A percentile compares a stretch with the other conserved stretches of the same genome.
phyloP scores from a whole-genome alignment of 345 rosid genomes.

The Brassica juncea region DNA sequence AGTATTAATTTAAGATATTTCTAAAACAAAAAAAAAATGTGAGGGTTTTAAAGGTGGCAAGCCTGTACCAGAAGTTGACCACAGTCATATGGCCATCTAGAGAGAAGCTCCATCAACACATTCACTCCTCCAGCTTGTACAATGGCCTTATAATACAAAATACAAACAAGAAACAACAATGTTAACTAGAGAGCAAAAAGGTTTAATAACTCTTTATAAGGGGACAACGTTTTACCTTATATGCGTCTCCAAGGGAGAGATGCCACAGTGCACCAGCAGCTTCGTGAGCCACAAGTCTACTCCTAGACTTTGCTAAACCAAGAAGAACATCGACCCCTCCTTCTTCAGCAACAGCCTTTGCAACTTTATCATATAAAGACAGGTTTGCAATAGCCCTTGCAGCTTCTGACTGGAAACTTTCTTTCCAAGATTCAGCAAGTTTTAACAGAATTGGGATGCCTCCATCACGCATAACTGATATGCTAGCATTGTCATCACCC shows the following conservation, averaged over 20 bases:
- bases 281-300: constrained; percentile 78
- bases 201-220: background rate
- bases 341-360: constrained; percentile 77
- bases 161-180: constrained; percentile 8
- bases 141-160: constrained; percentile 52
- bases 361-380: constrained; percentile 65
- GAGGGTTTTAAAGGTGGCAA: constrained; percentile 19
- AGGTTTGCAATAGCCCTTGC: constrained; percentile 86
- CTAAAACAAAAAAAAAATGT: background rate
- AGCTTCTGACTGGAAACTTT: constrained; percentile 79
- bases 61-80: constrained; percentile 65
- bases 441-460: constrained; percentile 70
- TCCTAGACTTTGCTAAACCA: constrained; percentile 69
- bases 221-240: constrained; percentile 53
- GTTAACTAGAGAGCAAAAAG: background rate
- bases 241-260: constrained; percentile 78
- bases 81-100: constrained; percentile 68
- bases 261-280: constrained; percentile 89
- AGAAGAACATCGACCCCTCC: constrained; percentile 74
- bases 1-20: no score
- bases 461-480: constrained; percentile 75
- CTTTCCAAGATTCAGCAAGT: constrained; percentile 70
- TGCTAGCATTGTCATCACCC: constrained; percentile 75
- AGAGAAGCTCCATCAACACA: constrained; percentile 72
- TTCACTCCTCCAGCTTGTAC: constrained; percentile 77